Evolutionary conservation across 768 basidiomycete genomes (phyloP).

Genomic region (Kwoniella sp.): DNA sequence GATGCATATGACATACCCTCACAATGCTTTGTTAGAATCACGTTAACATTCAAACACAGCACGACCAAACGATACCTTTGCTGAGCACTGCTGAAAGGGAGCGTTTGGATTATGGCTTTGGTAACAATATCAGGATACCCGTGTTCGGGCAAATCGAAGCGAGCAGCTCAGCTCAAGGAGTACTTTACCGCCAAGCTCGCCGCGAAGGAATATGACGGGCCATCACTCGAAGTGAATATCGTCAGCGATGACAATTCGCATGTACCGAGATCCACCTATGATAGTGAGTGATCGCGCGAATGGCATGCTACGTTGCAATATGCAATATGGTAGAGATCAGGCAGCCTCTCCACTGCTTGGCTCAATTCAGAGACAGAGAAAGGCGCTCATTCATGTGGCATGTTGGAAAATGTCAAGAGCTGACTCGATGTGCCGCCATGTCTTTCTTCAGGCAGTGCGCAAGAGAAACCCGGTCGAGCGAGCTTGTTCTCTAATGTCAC

Average conservation of each 20-base stretch:
- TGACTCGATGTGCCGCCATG: too few relatives aligned
- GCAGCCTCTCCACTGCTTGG: too few relatives aligned
- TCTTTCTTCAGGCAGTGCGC: constrained; percentile 68
- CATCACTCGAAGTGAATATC: constrained; percentile 59
- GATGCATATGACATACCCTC: too few relatives aligned
- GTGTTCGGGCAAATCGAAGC: constrained; percentile 77
- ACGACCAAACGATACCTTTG: too few relatives aligned
- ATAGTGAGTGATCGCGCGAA: constrained; percentile 61
- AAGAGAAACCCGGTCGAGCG: constrained; percentile 86
- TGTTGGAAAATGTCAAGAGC: too few relatives aligned
- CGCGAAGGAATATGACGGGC: constrained; percentile 63
- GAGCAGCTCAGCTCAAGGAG: constrained; percentile 67
- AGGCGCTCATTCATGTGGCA: too few relatives aligned
- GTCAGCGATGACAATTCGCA: constrained; percentile 75
- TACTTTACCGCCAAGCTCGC: constrained; percentile 64
- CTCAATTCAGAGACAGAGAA: too few relatives aligned
- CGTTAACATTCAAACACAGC: too few relatives aligned
- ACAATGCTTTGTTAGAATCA: too few relatives aligned
- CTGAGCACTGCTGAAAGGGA: too few relatives aligned
- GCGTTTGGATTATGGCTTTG: constrained; percentile 81
- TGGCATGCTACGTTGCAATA: too few relatives aligned
- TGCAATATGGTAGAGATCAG: too few relatives aligned
- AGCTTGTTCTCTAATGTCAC: constrained; percentile 80
- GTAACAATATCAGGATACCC: constrained; percentile 88
- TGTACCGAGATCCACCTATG: constrained; percentile 68